Percentiles rank a stretch among this genome's conserved stretches.
Conservation (phyloP, 2,329 filamentous ascomycete genomes). For the Coleophoma eucalyptorum region DNA sequence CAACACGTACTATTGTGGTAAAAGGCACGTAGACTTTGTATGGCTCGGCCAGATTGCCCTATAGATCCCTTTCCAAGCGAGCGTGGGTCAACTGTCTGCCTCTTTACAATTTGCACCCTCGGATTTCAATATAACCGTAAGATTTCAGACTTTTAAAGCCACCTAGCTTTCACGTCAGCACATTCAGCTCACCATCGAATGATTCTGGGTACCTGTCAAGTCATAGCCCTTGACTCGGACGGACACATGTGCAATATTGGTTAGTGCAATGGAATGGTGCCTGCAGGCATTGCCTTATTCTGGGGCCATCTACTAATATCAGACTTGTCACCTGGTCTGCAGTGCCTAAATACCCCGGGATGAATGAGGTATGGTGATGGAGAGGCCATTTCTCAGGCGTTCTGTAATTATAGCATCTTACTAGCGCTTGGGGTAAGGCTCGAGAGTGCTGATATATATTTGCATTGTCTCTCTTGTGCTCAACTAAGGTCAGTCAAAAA, state of each 20-base stretch:
- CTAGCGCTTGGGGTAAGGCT: not conserved
- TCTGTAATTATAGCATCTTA: not conserved
- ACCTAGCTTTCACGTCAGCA: not conserved
- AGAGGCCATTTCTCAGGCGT: not conserved
- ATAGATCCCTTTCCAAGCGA: not conserved
- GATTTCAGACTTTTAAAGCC: not conserved
- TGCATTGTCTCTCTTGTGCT: not conserved
- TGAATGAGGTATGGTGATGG: not conserved
- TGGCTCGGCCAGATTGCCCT: not conserved
- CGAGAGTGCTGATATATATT: not conserved
- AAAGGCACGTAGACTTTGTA: not conserved
- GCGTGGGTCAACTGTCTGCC: not conserved
- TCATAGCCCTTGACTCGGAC: not conserved
- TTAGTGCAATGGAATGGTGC: not conserved
- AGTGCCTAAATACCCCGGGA: not conserved
- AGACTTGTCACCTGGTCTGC: not conserved
- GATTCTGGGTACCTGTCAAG: not conserved
- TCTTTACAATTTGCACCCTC: not conserved
- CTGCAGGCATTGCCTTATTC: not conserved
- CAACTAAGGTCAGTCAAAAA: not conserved
- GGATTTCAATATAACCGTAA: not conserved
- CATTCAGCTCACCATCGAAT: not conserved
- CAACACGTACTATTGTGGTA: not conserved
- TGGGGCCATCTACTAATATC: not conserved
- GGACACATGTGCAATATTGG: not conserved